Evolutionary conservation across 1,139 yeast species (phyloP).

Genomic region (Candida sojae): DNA sequence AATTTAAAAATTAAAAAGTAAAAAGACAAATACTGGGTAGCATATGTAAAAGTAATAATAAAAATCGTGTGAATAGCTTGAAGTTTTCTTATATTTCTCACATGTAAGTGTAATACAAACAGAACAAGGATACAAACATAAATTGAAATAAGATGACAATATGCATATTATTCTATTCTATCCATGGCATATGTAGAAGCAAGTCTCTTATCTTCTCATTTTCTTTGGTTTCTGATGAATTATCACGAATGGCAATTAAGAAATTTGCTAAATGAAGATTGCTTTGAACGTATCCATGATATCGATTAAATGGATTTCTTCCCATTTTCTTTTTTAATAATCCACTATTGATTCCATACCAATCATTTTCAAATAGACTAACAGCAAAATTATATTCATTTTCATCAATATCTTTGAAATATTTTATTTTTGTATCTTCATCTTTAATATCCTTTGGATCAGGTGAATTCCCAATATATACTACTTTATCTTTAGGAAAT

Average conservation of each 20-base stretch:
- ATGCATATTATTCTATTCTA: neutral
- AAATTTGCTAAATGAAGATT: slow-evolving; percentile 27
- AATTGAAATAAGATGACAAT: neutral
- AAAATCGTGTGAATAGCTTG: neutral
- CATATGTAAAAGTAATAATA: neutral
- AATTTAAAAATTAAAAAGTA: too few species aligned
- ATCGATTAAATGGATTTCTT: slow-evolving; percentile 63
- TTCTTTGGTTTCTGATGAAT: neutral
- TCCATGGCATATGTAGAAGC: slow-evolving; percentile 14
- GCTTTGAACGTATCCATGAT: slow-evolving; percentile 40
- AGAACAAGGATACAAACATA: neutral
- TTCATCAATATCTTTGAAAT: slow-evolving; percentile 42
- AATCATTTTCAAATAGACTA: slow-evolving; percentile 55
- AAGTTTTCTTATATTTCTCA: too few species aligned
- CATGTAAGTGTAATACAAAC: neutral
- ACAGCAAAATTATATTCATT: slow-evolving; percentile 61
- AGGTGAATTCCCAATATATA: slow-evolving; percentile 68
- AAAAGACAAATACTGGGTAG: neutral
- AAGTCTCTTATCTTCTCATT: slow-evolving; percentile 17
- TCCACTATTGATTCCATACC: slow-evolving; percentile 55
- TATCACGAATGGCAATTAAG: slow-evolving; percentile 17
- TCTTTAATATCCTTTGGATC: slow-evolving; percentile 33
- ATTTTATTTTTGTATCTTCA: slow-evolving; percentile 21
- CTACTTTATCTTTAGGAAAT: slow-evolving; percentile 31
- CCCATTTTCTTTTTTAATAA: slow-evolving; percentile 42